phyloP scores from a whole-genome alignment of 495 filamentous ascomycete genomes.

The Hypoxylon lenormandii region DNA sequence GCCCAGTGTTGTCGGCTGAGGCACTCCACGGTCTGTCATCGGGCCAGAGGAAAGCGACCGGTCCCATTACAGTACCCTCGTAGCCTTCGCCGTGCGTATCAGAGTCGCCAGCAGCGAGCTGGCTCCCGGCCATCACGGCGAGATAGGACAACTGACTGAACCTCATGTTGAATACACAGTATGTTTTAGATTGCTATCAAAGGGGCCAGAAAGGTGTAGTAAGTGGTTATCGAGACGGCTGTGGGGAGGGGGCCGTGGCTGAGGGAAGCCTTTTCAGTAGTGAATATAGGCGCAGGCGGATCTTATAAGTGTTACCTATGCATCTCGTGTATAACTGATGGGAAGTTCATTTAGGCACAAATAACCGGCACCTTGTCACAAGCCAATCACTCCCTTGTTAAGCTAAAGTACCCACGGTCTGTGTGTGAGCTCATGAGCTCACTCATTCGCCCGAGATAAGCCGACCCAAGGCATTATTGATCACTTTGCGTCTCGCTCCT shows the following conservation, averaged over 20 bases:
- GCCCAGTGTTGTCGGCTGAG: slow-evolving; percentile 59
- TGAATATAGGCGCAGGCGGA: slow-evolving; percentile 23
- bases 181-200: slow-evolving; percentile 7
- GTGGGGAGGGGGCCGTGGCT: slow-evolving; percentile 22
- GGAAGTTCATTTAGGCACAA: slow-evolving; percentile 44
- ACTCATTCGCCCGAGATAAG: slow-evolving; percentile 47
- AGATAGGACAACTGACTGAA: slow-evolving; percentile 41
- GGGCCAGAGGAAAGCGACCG: slow-evolving; percentile 67
- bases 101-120: slow-evolving; percentile 26
- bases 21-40: slow-evolving; percentile 61
- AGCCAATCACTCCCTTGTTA: slow-evolving; percentile 41
- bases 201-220: slow-evolving; percentile 8
- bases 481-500: slow-evolving; percentile 8
- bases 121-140: slow-evolving; percentile 26
- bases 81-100: slow-evolving; percentile 48
- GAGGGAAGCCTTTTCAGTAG: slow-evolving; percentile 19
- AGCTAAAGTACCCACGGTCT: slow-evolving; percentile 22
- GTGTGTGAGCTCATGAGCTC: slow-evolving; percentile 21
- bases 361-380: slow-evolving; percentile 44
- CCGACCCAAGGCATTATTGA: slow-evolving; percentile 21
- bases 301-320: slow-evolving; percentile 36
- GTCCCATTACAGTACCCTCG: slow-evolving; percentile 60
- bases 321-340: slow-evolving; percentile 16
- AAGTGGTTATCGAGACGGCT: slow-evolving; percentile 12
- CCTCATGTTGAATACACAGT: slow-evolving; percentile 36